Percentiles rank a stretch among this genome's conserved stretches.
Conservation (phyloP, 768 basidiomycete species). For the Tylopilus sp. region DNA sequence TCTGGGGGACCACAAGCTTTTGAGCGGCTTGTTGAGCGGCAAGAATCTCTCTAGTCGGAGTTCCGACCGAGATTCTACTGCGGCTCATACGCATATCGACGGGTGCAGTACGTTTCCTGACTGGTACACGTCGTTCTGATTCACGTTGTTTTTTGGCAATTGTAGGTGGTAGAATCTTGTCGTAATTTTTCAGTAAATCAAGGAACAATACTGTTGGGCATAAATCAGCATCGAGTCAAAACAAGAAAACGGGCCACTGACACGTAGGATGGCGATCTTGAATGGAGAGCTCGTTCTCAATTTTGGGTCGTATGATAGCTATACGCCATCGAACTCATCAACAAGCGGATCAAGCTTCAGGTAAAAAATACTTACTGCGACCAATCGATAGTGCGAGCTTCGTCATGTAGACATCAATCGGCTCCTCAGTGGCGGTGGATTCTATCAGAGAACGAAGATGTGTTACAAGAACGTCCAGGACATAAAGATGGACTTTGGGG, state of each 20-base stretch:
- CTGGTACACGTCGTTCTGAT: conserved; percentile 78
- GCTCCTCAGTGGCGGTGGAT: conserved; percentile 65
- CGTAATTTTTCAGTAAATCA: conserved; percentile 77
- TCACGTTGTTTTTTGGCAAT: conserved; percentile 85
- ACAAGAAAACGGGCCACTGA: conserved; percentile 32
- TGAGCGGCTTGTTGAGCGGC: conserved; percentile 66
- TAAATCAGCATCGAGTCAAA: neutral
- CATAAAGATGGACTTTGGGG: conserved; percentile 76
- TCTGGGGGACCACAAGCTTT: conserved; percentile 42
- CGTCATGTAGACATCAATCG: conserved; percentile 74
- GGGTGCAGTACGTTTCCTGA: conserved; percentile 82
- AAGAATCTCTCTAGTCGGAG: conserved; percentile 66
- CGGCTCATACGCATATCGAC: conserved; percentile 88
- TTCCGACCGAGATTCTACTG: conserved; percentile 66
- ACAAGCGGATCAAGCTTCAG: neutral
- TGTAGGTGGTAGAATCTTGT: conserved; percentile 71
- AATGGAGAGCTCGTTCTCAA: conserved; percentile 80
- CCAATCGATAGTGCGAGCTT: conserved; percentile 89
- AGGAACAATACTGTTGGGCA: conserved; percentile 66
- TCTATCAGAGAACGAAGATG: conserved; percentile 74
- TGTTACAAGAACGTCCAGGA: conserved; percentile 71
- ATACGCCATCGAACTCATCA: conserved; percentile 2
- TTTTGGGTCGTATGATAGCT: conserved; percentile 81
- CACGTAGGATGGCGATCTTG: conserved; percentile 87
- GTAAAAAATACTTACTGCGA: conserved; percentile 54